Evolutionary conservation across 805 yeast species (phyloP).

Genomic region (Yarrowia sp.): DNA sequence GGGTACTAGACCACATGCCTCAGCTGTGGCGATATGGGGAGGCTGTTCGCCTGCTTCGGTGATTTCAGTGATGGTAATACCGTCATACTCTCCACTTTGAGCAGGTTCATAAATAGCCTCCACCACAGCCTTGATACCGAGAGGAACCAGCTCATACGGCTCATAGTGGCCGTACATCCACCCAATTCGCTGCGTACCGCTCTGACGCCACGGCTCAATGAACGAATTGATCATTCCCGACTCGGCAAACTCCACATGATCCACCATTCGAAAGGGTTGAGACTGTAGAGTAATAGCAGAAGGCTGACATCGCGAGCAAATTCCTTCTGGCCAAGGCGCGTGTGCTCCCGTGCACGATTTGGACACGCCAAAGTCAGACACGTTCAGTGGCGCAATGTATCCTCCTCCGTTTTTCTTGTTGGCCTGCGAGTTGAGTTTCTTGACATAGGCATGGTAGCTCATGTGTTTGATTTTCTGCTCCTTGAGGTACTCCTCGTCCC

Average conservation of each 20-base stretch:
- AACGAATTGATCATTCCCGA: constrained; percentile 73
- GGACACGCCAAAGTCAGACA: constrained; percentile 64
- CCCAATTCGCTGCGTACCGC: constrained; percentile 87
- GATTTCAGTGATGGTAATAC: constrained; percentile 64
- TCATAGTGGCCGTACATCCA: constrained; percentile 79
- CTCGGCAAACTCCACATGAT: constrained; percentile 87
- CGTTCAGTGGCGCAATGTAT: constrained; percentile 76
- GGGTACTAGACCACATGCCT: constrained; percentile 58
- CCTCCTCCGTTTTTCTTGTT: constrained; percentile 51
- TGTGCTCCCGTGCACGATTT: constrained; percentile 73
- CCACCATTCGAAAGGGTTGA: constrained; percentile 93
- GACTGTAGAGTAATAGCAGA: constrained; percentile 89
- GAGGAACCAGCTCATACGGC: constrained; percentile 75
- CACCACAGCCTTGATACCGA: constrained; percentile 91
- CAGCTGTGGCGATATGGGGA: constrained; percentile 53
- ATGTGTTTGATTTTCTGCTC: constrained; percentile 80
- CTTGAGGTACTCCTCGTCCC: constrained; percentile 75
- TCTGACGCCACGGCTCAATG: constrained; percentile 86
- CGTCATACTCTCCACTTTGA: constrained; percentile 83
- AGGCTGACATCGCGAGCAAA: constrained; percentile 96
- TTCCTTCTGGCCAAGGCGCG: constrained; percentile 90
- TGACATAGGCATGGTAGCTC: constrained; percentile 80
- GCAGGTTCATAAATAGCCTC: constrained; percentile 94
- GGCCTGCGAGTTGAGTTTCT: constrained; percentile 63
- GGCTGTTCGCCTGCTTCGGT: constrained; percentile 40